These are phyloP conservation scores for Leishmania braziliensis DNA, from an alignment of 208 protist species.

Conservation along the genomic window DNA sequence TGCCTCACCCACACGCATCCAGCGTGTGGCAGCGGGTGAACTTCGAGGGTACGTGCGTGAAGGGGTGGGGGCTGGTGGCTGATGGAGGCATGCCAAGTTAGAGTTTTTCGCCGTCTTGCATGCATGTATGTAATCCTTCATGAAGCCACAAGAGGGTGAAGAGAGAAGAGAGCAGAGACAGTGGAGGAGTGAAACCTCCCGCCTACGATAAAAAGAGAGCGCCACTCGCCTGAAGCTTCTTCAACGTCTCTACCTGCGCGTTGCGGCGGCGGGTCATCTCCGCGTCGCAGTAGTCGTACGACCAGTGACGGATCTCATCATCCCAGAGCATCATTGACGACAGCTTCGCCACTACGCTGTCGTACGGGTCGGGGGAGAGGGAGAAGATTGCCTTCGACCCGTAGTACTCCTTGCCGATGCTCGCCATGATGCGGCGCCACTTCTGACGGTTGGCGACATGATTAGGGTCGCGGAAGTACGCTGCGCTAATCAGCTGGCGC, in stretches of 20 bases:
- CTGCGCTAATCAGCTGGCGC: conserved; percentile 69
- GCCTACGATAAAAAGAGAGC: conserved; percentile 64
- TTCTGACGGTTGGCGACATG: conserved; percentile 55
- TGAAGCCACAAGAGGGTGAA: background rate
- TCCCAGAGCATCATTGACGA: conserved; percentile 92
- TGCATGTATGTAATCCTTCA: background rate
- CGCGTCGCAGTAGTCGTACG: conserved; percentile 64
- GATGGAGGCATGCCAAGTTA: background rate
- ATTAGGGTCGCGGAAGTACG: conserved; percentile 66
- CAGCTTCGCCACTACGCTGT: conserved; percentile 76
- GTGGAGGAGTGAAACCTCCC: background rate
- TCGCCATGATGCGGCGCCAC: conserved; percentile 71
- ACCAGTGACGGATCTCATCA: conserved; percentile 54
- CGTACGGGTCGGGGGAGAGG: conserved; percentile 84
- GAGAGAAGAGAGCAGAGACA: background rate
- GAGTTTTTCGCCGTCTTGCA: background rate
- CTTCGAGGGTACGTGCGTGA: too few relatives aligned
- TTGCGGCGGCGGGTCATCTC: conserved; percentile 55
- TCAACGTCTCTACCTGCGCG: conserved; percentile 54
- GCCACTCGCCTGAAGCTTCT: conserved; percentile 47
- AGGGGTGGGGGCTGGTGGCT: too few relatives aligned
- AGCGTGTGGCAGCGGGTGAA: background rate
- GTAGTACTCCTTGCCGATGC: conserved; percentile 80
- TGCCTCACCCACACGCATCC: background rate
- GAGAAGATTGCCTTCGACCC: conserved; percentile 76